Percentiles rank a stretch among this genome's conserved stretches.
These are phyloP conservation scores for Amaranthus palmeri DNA, from an alignment of 148 eudicot genomes.

Conservation along the genomic window DNA sequence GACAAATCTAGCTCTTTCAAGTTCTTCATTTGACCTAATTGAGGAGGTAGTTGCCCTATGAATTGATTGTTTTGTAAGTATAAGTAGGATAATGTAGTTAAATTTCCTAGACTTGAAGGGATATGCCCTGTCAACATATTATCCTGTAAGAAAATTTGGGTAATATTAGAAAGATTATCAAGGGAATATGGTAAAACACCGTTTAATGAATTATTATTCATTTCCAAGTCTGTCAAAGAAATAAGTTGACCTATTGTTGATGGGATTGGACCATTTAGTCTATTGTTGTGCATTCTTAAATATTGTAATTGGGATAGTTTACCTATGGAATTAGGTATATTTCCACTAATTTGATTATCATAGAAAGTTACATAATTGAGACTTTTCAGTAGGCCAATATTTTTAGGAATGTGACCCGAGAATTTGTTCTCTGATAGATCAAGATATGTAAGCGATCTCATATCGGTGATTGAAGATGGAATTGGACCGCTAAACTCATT, in stretches of 20 bases:
- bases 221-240: not conserved
- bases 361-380: not conserved
- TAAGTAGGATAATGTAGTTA: no score
- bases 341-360: slow-evolving; percentile 13
- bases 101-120: not conserved
- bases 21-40: no score
- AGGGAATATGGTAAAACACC: not conserved
- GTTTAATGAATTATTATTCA: not conserved
- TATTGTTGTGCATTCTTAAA: slow-evolving; percentile 42
- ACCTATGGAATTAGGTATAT: slow-evolving; percentile 54
- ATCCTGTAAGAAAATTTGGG: not conserved
- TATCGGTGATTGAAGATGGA: no score
- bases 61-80: not conserved
- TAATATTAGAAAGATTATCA: not conserved
- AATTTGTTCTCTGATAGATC: not conserved
- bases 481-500: slow-evolving; percentile 40
- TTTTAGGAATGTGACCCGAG: not conserved
- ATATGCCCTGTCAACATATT: not conserved
- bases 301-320: slow-evolving; percentile 33
- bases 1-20: slow-evolving; percentile 49
- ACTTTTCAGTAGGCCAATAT: not conserved
- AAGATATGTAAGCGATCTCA: no score
- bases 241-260: not conserved
- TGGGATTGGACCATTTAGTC: slow-evolving; percentile 12
- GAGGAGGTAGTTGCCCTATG: no score